Percentiles rank a stretch among this genome's conserved stretches.
Evolutionary conservation across 306 rosid species (phyloP).

Genomic region (Comarum palustre): DNA sequence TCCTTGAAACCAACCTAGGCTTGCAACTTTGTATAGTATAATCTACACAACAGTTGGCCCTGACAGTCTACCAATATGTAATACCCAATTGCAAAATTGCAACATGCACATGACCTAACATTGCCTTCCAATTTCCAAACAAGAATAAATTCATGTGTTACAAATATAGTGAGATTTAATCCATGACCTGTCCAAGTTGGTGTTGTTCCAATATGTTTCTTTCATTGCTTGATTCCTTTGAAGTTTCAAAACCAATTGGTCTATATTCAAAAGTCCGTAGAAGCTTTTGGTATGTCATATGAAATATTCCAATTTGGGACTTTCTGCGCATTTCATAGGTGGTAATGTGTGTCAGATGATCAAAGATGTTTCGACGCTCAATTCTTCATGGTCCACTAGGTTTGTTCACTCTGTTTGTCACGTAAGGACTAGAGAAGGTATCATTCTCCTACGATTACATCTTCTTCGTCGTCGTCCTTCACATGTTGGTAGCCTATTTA

Average conservation of each 20-base stretch:
- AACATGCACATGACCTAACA: conserved; percentile 12
- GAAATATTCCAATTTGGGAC: conserved; percentile 1
- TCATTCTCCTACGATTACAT: not conserved
- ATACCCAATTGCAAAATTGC: not conserved
- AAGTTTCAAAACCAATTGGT: not conserved
- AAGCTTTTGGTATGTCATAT: not conserved
- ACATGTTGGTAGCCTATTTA: not conserved
- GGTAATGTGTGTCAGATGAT: not conserved
- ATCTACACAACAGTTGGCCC: not conserved
- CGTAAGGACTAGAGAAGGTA: not conserved
- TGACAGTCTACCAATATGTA: conserved; percentile 3
- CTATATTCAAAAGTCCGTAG: not conserved
- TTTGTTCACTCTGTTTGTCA: not conserved
- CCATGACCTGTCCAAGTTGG: conserved; percentile 1
- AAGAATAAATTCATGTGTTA: not conserved
- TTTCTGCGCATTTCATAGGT: not conserved
- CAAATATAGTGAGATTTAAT: not conserved
- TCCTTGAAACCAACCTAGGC: conserved; percentile 6
- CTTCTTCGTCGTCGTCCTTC: not conserved
- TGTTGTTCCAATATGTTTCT: not conserved
- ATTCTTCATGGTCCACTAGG: conserved; percentile 3
- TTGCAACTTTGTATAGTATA: not conserved
- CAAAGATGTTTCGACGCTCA: not conserved
- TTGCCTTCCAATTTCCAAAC: conserved; percentile 6
- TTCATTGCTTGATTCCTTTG: not conserved